phyloP scores from a whole-genome alignment of 163 green algal species.

The Scenedesmus sp. region DNA sequence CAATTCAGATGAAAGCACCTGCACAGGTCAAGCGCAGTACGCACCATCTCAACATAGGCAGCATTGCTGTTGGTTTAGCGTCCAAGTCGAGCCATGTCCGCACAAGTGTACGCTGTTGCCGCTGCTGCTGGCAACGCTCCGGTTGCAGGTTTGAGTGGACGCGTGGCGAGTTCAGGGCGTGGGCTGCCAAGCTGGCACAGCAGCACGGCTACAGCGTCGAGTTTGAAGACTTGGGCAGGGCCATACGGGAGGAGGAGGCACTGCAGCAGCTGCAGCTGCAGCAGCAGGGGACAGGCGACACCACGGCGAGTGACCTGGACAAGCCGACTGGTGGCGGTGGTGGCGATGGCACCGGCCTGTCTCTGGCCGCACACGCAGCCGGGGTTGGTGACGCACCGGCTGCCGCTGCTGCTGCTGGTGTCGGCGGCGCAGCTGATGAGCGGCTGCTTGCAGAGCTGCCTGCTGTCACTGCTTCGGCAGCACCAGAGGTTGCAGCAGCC shows the following conservation, averaged over 20 bases:
- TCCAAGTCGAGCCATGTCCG: no score
- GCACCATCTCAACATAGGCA: no score
- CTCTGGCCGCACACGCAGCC: background rate
- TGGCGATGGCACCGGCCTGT: background rate
- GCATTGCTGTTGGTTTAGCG: no score
- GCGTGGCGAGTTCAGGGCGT: slow-evolving; percentile 35
- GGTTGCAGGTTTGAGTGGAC: slow-evolving; percentile 53
- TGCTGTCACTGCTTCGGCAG: background rate
- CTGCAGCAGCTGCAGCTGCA: slow-evolving; percentile 8
- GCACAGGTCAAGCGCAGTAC: no score
- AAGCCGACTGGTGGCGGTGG: background rate
- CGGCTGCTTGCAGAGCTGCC: background rate
- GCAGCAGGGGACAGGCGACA: background rate
- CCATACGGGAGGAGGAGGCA: slow-evolving; percentile 29
- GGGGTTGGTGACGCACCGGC: slow-evolving; percentile 2
- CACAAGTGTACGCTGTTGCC: no score
- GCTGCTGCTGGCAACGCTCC: background rate
- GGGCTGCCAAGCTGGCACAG: background rate
- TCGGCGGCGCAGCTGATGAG: background rate
- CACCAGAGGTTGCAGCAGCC: background rate
- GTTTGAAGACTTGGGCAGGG: slow-evolving; percentile 37
- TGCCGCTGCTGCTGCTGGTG: background rate
- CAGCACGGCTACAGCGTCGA: slow-evolving; percentile 47
- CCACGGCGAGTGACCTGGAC: background rate
- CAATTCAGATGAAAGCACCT: no score